phyloP scores from a whole-genome alignment of 2,329 filamentous ascomycete species.

The Diplocarpon rosae region DNA sequence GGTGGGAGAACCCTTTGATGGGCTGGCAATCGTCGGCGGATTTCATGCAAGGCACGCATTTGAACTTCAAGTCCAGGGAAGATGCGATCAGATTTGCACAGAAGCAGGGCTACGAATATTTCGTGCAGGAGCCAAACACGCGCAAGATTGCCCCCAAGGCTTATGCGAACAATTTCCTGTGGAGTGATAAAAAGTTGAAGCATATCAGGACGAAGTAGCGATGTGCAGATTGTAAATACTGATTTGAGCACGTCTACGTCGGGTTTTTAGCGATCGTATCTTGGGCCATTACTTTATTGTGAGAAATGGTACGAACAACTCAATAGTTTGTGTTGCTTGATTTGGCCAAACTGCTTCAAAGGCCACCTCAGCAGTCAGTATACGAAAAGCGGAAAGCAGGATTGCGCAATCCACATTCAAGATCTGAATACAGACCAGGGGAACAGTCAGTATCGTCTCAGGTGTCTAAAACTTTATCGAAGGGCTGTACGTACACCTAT shows the following conservation, averaged over 20 bases:
- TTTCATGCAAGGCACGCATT: slow-evolving; percentile 84
- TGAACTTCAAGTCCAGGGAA: slow-evolving; percentile 88
- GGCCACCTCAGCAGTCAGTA: too few species aligned
- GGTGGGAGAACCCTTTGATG: slow-evolving; percentile 98
- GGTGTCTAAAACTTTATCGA: too few species aligned
- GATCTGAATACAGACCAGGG: too few species aligned
- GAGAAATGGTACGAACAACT: background rate
- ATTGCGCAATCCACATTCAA: too few species aligned
- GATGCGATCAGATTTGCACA: slow-evolving; percentile 91
- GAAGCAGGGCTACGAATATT: slow-evolving; percentile 99
- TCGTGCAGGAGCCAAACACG: slow-evolving; percentile 91
- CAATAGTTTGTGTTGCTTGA: background rate
- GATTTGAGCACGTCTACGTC: slow-evolving; percentile 1
- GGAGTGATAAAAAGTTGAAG: slow-evolving; percentile 79
- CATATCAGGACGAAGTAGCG: slow-evolving; percentile 67
- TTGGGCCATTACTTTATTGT: too few species aligned
- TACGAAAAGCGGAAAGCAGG: too few species aligned
- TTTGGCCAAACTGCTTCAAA: background rate
- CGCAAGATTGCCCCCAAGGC: slow-evolving; percentile 81
- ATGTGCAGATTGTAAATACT: slow-evolving; percentile 18
- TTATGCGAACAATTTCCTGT: slow-evolving; percentile 93
- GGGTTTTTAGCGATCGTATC: background rate
- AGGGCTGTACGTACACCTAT: too few species aligned
- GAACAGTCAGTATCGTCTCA: too few species aligned
- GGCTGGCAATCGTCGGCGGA: slow-evolving; percentile 97